Percentiles rank a stretch among this genome's conserved stretches.
Conservation (phyloP, 768 basidiomycete species). For the Pleurotus giganteus region DNA sequence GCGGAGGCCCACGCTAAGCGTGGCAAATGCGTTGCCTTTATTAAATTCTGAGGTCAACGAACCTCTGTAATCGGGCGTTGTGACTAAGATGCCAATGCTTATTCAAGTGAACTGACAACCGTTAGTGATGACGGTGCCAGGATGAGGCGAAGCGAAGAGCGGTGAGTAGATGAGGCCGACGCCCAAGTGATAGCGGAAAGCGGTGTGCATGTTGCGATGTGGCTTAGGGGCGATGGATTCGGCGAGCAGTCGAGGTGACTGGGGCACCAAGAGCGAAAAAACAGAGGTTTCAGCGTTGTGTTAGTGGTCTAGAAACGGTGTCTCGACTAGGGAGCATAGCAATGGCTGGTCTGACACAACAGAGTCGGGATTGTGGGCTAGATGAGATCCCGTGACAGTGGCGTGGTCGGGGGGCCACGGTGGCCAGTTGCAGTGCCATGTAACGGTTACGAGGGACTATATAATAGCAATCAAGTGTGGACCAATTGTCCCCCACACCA, state of each 20-base stretch:
- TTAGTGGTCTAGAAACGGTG: neutral
- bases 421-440: neutral
- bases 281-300: too few relatives aligned
- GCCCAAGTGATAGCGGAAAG: neutral
- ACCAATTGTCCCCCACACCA: neutral
- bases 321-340: conserved; percentile 6
- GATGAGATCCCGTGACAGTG: conserved; percentile 1
- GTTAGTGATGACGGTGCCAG: neutral
- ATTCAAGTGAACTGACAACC: neutral
- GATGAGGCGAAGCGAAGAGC: neutral
- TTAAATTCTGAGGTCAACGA: neutral
- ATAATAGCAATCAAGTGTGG: conserved; percentile 3
- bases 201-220: too few relatives aligned
- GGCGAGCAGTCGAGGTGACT: too few relatives aligned
- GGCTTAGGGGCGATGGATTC: too few relatives aligned
- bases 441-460: neutral
- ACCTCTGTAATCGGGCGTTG: neutral
- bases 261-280: too few relatives aligned
- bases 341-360: neutral
- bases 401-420: neutral
- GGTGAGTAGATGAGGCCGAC: neutral
- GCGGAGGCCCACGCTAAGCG: neutral
- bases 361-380: neutral
- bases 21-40: conserved; percentile 1
- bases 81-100: neutral